Base-by-base conservation (phyloP, 805 yeast species). In the Metschnikowia gelsemii region DNA sequence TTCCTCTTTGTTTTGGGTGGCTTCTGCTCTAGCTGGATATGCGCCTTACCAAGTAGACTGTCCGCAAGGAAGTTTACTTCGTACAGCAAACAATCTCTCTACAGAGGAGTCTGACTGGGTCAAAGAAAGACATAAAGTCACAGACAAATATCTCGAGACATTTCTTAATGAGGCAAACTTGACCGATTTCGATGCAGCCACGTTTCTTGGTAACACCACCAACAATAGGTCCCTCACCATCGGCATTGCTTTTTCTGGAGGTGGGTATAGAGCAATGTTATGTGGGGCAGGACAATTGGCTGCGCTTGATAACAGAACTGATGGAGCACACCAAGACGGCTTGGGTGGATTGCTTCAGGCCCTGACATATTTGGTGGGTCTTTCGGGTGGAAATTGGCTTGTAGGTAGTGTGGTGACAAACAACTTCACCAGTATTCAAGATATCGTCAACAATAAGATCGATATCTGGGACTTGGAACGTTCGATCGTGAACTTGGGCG, bases 231-330 rank as follows among this genome's bases (percentile, higher is more conserved):
- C 78, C 6, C 67, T 76, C 42, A 68, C 72, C 35, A 66, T 84
- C 31, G 89, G 79, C 4, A 42, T 68, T 17, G 70, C 88, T 5
- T 79, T 82, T 51, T 74, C 87, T 12, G 96, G 96, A 32, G 96
- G 96, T 57, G 96, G 96, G 3, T 88, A 86, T 61, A 75, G 96
- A 47, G 95, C 96, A 24, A 86, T 88, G 90, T 71, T 88, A 32
- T 65, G 73, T 43, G 96, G 95, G 2, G 96, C 95, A 11, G 96
- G 96, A 25, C 79, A 81, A 58, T 64, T 88, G 16, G 70, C 90
- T 1, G 96, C 91, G 1, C 63, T 86, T 45, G 96, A 88, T 59
- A 79, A 80, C 55, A 70, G 95, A 50, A 82, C 93, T 2, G 32
- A 42, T 12, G 61, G 59, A 5, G 60, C 58, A 2, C 52, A 51